Percentiles rank a stretch among this genome's conserved stretches.
Conservation (phyloP, 495 filamentous ascomycete genomes). For the Bryoglossum gracile region DNA sequence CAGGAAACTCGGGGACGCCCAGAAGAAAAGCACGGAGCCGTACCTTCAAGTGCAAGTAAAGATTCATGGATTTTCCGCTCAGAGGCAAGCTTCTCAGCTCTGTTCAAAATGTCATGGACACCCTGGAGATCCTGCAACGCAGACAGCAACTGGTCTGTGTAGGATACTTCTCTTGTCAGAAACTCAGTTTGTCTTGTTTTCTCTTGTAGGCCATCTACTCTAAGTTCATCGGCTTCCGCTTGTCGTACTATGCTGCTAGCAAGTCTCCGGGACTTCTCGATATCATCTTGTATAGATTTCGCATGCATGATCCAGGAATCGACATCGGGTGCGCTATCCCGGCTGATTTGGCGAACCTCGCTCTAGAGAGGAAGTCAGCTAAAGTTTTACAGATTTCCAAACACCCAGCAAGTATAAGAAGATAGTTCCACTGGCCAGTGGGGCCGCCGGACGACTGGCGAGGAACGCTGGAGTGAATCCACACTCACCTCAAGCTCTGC, state of each 20-base stretch:
- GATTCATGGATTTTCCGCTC: conserved; percentile 44
- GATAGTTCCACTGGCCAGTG: too few relatives aligned
- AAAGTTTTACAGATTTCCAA: too few relatives aligned
- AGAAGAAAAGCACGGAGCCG: neutral
- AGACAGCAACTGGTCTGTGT: conserved; percentile 59
- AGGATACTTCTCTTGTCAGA: conserved; percentile 66
- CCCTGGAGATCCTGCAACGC: conserved; percentile 53
- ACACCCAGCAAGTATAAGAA: too few relatives aligned
- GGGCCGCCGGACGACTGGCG: too few relatives aligned
- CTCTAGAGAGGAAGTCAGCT: conserved; percentile 6
- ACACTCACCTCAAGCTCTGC: conserved; percentile 61
- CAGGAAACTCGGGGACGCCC: too few relatives aligned
- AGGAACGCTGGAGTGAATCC: too few relatives aligned
- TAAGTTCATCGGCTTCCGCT: conserved; percentile 55
- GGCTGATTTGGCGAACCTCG: conserved; percentile 65
- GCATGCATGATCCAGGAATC: conserved; percentile 79
- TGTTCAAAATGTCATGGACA: conserved; percentile 43
- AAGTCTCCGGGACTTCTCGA: conserved; percentile 61
- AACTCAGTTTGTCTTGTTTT: conserved; percentile 68
- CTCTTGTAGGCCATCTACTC: conserved; percentile 37
- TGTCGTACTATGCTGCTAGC: conserved; percentile 69
- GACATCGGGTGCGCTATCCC: conserved; percentile 66
- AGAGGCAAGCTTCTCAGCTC: conserved; percentile 42
- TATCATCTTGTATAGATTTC: conserved; percentile 73
- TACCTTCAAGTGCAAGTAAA: conserved; percentile 44